Conservation (phyloP, 2,329 filamentous ascomycete species). For the Teratosphaeria epicoccoides region DNA sequence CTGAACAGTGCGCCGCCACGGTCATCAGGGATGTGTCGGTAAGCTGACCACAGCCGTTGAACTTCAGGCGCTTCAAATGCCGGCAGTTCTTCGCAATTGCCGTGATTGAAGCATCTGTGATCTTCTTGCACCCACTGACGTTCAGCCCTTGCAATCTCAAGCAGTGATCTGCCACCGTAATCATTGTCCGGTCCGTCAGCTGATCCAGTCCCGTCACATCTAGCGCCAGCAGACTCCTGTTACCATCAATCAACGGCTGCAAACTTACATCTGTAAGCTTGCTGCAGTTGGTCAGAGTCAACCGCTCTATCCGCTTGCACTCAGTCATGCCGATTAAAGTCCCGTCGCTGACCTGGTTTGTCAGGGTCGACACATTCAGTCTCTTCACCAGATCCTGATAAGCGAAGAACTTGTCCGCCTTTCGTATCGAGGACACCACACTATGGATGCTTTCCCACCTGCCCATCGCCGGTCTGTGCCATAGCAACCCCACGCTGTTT, state of each 20-base stretch:
- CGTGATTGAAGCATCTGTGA: conserved; percentile 79
- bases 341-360: conserved; percentile 71
- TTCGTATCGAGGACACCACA: conserved; percentile 68
- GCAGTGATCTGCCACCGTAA: conserved; percentile 70
- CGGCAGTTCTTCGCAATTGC: conserved; percentile 70
- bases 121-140: conserved; percentile 71
- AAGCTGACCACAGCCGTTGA: conserved; percentile 82
- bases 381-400: conserved; percentile 88
- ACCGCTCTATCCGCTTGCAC: conserved; percentile 83
- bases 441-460: conserved; percentile 70
- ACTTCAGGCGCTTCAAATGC: conserved; percentile 86
- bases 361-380: conserved; percentile 75
- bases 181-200: conserved; percentile 72
- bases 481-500: conserved; percentile 85
- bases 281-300: conserved; percentile 84
- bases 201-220: conserved; percentile 75
- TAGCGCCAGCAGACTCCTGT: conserved; percentile 70
- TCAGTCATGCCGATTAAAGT: conserved; percentile 70
- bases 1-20: conserved; percentile 78
- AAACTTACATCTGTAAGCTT: conserved; percentile 77
- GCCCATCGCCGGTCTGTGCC: conserved; percentile 87
- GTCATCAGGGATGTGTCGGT: conserved; percentile 72
- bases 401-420: conserved; percentile 67
- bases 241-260: conserved; percentile 66
- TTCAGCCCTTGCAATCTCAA: conserved; percentile 82